Percentiles rank a stretch among this genome's conserved stretches.
phyloP scores from a whole-genome alignment of 345 rosid species.

The Populus nigra region DNA sequence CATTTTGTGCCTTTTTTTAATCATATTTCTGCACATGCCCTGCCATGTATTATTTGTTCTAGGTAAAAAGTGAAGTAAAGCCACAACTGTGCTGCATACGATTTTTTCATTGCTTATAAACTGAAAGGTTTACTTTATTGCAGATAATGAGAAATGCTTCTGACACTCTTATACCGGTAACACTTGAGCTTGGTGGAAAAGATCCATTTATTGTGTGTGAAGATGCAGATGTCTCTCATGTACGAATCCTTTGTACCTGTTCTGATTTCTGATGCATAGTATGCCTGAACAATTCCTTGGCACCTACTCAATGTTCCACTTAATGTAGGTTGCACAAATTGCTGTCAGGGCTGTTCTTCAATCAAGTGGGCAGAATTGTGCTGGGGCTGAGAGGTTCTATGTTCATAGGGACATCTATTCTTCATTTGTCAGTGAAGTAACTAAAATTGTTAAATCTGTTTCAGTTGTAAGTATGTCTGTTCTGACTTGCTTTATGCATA shows the following conservation, averaged over 20 bases:
- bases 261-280: slow-evolving; percentile 6
- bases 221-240: slow-evolving; percentile 79
- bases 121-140: slow-evolving; percentile 26
- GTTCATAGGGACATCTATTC: slow-evolving; percentile 76
- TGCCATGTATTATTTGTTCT: not conserved
- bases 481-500: not conserved
- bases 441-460: slow-evolving; percentile 83
- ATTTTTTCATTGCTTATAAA: slow-evolving; percentile 8
- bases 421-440: slow-evolving; percentile 70
- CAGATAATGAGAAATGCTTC: slow-evolving; percentile 97
- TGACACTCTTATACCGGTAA: slow-evolving; percentile 72
- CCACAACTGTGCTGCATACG: not conserved
- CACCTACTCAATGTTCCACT: slow-evolving; percentile 7
- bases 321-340: slow-evolving; percentile 85
- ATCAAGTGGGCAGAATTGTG: slow-evolving; percentile 99
- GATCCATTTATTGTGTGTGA: slow-evolving; percentile 94
- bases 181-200: slow-evolving; percentile 98
- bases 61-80: not conserved
- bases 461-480: slow-evolving; percentile 65
- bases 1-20: too few relatives aligned
- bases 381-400: slow-evolving; percentile 98
- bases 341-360: slow-evolving; percentile 90
- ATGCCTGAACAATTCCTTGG: slow-evolving; percentile 10
- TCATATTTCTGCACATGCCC: not conserved
- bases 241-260: slow-evolving; percentile 29